A percentile compares a stretch with the other conserved stretches of the same genome.
phyloP scores from a whole-genome alignment of 345 rosid genomes.

The Moringa oleifera region DNA sequence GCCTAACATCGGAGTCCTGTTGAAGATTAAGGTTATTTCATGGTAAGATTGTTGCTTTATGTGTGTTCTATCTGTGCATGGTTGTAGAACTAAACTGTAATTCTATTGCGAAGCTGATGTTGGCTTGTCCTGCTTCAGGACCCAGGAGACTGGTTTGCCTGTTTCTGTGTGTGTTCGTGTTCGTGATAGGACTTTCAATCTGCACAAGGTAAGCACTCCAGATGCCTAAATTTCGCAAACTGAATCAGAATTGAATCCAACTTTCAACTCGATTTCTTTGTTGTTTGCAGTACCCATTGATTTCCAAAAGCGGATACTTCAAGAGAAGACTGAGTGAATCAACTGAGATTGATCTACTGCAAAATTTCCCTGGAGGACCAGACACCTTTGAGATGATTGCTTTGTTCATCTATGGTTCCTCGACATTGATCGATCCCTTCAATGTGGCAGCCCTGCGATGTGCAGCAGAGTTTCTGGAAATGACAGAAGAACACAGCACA shows the following conservation, averaged over 20 bases:
- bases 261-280: conserved; percentile 3
- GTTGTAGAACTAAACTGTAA: background rate
- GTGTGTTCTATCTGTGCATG: background rate
- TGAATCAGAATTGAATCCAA: background rate
- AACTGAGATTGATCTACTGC: conserved; percentile 47
- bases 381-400: conserved; percentile 67
- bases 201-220: conserved; percentile 41
- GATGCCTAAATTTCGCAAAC: background rate
- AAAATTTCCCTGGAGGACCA: conserved; percentile 71
- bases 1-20: conserved; percentile 40
- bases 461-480: conserved; percentile 72
- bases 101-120: background rate
- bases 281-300: conserved; percentile 48
- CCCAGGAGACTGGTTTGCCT: conserved; percentile 65
- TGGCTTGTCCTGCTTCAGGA: conserved; percentile 29
- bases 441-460: conserved; percentile 65
- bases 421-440: conserved; percentile 58
- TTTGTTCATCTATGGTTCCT: conserved; percentile 61
- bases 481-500: conserved; percentile 53
- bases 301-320: conserved; percentile 67
- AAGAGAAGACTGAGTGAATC: conserved; percentile 39
- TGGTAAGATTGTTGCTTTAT: conserved; percentile 22
- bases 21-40: conserved; percentile 51
- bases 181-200: conserved; percentile 41
- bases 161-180: conserved; percentile 42